Evolutionary conservation across 108 stramenopile genomes (phyloP).

Genomic region (Skeletonema grethae): DNA sequence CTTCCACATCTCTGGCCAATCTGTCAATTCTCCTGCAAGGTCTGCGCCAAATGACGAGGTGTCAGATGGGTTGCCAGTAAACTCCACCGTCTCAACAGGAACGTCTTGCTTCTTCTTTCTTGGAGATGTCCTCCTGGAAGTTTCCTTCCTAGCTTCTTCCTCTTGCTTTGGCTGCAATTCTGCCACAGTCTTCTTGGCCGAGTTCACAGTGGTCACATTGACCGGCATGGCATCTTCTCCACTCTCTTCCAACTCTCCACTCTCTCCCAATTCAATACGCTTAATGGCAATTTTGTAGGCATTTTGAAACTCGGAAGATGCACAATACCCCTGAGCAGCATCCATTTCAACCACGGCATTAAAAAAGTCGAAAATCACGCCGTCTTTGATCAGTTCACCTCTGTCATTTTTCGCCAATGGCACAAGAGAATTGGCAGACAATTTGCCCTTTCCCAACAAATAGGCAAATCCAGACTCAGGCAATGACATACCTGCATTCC

Average conservation of each 20-base stretch:
- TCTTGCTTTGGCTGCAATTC: not conserved
- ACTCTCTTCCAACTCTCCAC: not conserved
- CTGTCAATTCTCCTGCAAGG: not conserved
- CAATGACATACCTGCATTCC: not conserved
- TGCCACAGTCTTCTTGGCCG: not conserved
- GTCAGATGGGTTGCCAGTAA: not conserved
- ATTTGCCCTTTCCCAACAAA: not conserved
- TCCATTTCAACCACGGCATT: constrained; percentile 6
- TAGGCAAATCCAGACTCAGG: not conserved
- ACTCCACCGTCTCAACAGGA: constrained; percentile 18
- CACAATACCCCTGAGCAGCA: constrained; percentile 5
- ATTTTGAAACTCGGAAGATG: constrained; percentile 14
- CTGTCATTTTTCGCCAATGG: not conserved
- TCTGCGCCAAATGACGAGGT: constrained; percentile 5
- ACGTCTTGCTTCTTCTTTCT: not conserved
- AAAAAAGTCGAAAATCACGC: constrained; percentile 15
- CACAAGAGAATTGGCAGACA: not conserved
- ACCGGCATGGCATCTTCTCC: not conserved
- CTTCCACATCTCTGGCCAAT: constrained; percentile 22
- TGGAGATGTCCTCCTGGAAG: not conserved
- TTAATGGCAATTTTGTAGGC: constrained; percentile 11
- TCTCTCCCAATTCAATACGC: constrained; percentile 14
- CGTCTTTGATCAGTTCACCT: not conserved
- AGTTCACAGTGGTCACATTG: not conserved
- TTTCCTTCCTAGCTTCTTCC: not conserved